phyloP scores from a whole-genome alignment of 495 filamentous ascomycete species.

The Xylaria grammica region DNA sequence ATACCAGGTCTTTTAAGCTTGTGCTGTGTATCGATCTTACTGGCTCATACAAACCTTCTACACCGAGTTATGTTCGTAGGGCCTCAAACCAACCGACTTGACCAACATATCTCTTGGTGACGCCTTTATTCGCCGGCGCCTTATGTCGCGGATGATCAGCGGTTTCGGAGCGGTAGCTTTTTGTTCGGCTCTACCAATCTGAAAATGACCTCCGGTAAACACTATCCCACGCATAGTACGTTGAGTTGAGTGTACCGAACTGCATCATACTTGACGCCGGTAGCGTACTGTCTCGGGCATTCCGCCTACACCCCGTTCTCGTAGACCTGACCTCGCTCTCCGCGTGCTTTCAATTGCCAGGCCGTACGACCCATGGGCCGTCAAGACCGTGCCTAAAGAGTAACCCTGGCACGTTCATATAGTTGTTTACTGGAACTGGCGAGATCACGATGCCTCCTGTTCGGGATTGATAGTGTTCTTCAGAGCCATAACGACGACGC shows the following conservation, averaged over 20 bases:
- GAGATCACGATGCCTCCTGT: constrained; percentile 29
- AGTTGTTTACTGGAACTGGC: background rate
- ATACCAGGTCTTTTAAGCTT: background rate
- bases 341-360: background rate
- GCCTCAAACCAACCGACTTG: background rate
- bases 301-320: too few relatives aligned
- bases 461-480: constrained; percentile 39
- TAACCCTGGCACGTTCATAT: background rate
- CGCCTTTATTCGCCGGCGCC: background rate
- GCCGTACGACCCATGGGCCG: background rate
- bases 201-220: background rate
- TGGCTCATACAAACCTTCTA: background rate
- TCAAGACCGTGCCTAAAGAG: background rate
- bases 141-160: background rate
- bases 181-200: background rate
- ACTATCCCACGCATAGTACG: background rate
- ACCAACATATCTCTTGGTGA: background rate
- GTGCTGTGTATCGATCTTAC: background rate
- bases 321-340: background rate
- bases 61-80: background rate
- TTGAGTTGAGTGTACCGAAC: background rate
- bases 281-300: background rate
- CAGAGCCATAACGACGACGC: constrained; percentile 47
- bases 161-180: background rate
- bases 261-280: background rate